Percentiles rank a stretch among this genome's conserved stretches.
Conservation (phyloP, 2,329 filamentous ascomycete genomes). For the Fonsecaea pedrosoi region DNA sequence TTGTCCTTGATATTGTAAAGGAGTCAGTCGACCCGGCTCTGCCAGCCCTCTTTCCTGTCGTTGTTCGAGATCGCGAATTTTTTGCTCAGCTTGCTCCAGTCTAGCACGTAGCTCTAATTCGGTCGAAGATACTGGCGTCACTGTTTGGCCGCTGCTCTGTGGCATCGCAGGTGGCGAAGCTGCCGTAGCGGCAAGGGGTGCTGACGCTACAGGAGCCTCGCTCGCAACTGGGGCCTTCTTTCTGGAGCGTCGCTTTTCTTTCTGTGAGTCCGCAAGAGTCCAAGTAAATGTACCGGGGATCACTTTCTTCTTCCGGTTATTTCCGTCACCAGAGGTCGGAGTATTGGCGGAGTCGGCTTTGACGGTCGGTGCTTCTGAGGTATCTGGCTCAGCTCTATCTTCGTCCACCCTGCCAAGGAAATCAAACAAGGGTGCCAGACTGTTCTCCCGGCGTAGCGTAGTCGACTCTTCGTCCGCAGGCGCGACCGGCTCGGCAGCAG, state of each 20-base stretch:
- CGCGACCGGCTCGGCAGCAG: slow-evolving; percentile 24
- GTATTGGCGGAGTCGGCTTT: neutral
- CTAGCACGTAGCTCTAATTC: slow-evolving; percentile 14
- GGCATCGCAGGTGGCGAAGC: neutral
- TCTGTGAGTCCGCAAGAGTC: slow-evolving; percentile 1
- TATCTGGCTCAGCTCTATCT: slow-evolving; percentile 9
- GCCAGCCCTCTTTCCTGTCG: slow-evolving; percentile 12
- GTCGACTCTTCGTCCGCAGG: neutral
- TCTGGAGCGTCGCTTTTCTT: neutral
- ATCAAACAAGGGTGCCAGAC: slow-evolving; percentile 36
- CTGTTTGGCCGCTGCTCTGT: neutral
- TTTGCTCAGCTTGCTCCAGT: slow-evolving; percentile 31
- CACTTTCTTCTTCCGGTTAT: neutral
- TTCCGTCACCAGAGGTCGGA: neutral
- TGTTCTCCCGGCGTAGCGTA: slow-evolving; percentile 19
- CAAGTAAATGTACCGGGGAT: slow-evolving; percentile 31
- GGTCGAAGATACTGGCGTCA: neutral
- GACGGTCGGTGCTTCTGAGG: slow-evolving; percentile 2
- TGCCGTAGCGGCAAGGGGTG: neutral
- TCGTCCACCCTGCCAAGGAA: slow-evolving; percentile 34
- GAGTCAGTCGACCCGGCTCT: slow-evolving; percentile 12
- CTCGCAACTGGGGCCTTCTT: neutral
- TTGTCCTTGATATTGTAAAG: slow-evolving; percentile 9
- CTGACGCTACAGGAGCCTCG: neutral
- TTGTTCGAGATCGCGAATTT: slow-evolving; percentile 32